Conservation (phyloP, 2,329 filamentous ascomycete genomes). For the Paraconiothyrium sp. region DNA sequence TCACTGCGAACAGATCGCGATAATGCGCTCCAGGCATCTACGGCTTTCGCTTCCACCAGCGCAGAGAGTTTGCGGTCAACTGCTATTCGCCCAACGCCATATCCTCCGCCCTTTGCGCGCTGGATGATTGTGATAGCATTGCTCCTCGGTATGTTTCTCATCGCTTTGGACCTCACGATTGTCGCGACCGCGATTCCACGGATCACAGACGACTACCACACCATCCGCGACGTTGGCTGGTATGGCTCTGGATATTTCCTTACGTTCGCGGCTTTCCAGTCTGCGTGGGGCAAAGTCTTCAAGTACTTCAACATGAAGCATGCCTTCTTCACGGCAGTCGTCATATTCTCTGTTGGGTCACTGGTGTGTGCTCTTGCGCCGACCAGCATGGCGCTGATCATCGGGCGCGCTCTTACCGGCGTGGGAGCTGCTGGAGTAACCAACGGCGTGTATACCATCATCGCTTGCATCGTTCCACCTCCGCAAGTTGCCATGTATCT, state of each 20-base stretch:
- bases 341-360: slow-evolving; percentile 65
- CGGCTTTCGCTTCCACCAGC: too few species aligned
- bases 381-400: slow-evolving; percentile 45
- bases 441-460: slow-evolving; percentile 44
- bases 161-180: too few species aligned
- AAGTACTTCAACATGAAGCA: slow-evolving; percentile 54
- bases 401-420: slow-evolving; percentile 52
- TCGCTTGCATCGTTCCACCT: slow-evolving; percentile 55
- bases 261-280: slow-evolving; percentile 55
- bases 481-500: slow-evolving; percentile 50
- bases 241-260: slow-evolving; percentile 52
- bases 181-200: too few species aligned
- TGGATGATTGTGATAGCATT: too few species aligned
- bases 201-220: slow-evolving; percentile 32
- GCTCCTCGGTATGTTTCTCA: too few species aligned
- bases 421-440: slow-evolving; percentile 47
- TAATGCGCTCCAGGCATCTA: too few species aligned
- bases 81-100: too few species aligned
- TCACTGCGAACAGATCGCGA: too few species aligned
- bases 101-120: too few species aligned
- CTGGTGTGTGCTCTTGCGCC: slow-evolving; percentile 58
- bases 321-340: slow-evolving; percentile 42
- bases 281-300: slow-evolving; percentile 55
- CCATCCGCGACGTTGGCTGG: slow-evolving; percentile 32
- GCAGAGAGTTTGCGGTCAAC: too few species aligned